Base-by-base conservation (phyloP, 1,139 yeast species). In the Petasospora fabianii region DNA sequence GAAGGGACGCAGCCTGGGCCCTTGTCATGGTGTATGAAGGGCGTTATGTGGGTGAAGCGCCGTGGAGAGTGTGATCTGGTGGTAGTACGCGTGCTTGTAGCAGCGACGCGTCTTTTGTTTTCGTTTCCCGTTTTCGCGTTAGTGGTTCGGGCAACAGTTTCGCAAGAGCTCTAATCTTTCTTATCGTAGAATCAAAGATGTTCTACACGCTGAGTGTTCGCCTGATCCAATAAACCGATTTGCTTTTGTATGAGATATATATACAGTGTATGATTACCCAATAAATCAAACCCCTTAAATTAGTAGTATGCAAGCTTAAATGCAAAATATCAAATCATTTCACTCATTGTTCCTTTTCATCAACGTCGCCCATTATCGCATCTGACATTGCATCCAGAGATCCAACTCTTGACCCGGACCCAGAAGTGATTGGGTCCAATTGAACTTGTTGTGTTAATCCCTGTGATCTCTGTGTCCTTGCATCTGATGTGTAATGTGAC, bases 1-100 rank as follows among this genome's bases (percentile, higher is more conserved):
- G 56, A 38, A 71, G 49, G 43, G 53, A 56, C 2, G 49, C 42
- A 15, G 35, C 27, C 11, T 42, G 36, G 3, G 48, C 5, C 15
- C 43, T 50, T 14, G 54, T 48, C 48, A 47, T 42, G 17, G 26
- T 24, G 14, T 6, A 15, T 8, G 27, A 21, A 13, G 5, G n/a
- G 15, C 7, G 6, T 18, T 29, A 24, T 12, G 10, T 29, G 22
- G 17, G n/a, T n/a, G n/a, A n/a, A 20, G 22, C 22, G 7, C 9
- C 10, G 7, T 20, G 7, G 22, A 8, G 22, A 10, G 22, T 7
- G 22, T 8, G 22, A 20, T 20, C 22, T 10, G 22, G 10, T 20
- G 22, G 22, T 10, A 15, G 15, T 12, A 37, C 40, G 40, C 40
- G 40, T 37, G 13, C 17, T 11, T 27, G 18, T 19, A 20, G 39